A percentile compares a stretch with the other conserved stretches of the same genome.
phyloP scores from a whole-genome alignment of 2,329 filamentous ascomycete species.

The Colletotrichum sp. region DNA sequence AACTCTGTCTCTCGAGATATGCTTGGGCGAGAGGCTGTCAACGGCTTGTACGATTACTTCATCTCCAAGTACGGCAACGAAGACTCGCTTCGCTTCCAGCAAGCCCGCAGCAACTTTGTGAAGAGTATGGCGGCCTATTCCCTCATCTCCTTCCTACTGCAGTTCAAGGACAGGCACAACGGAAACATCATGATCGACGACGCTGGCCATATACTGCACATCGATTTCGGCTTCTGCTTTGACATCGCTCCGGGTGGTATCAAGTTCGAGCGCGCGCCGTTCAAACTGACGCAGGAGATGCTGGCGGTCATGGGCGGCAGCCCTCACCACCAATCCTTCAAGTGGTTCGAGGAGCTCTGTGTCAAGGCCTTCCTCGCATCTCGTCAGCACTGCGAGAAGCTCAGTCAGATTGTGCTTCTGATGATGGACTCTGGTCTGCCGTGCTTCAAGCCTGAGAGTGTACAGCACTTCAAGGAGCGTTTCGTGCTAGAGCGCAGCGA shows the following conservation, averaged over 20 bases:
- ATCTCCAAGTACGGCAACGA: constrained; percentile 96
- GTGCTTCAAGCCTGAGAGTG: constrained; percentile 96
- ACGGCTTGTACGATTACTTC: constrained; percentile 98
- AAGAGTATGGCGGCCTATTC: constrained; percentile 99
- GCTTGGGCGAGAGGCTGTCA: constrained; percentile 97
- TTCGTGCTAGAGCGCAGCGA: constrained; percentile 94
- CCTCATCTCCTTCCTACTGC: constrained; percentile 92
- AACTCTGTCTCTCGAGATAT: constrained; percentile 99
- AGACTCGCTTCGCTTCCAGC: constrained; percentile 92
- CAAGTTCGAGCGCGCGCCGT: constrained; percentile 96
- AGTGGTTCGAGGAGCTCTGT: constrained; percentile 95
- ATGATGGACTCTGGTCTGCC: constrained; percentile 97
- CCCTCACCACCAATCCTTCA: constrained; percentile 84
- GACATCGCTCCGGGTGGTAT: constrained; percentile 97
- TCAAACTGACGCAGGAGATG: constrained; percentile 98
- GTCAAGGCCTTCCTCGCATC: constrained; percentile 93
- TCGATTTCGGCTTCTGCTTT: constrained; percentile 99
- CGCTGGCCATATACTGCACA: constrained; percentile 95
- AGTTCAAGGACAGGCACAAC: constrained; percentile 99
- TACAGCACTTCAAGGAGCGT: constrained; percentile 88
- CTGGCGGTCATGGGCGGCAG: constrained; percentile 97
- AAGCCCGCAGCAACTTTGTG: constrained; percentile 95
- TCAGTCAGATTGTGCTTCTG: constrained; percentile 86
- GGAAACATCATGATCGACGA: constrained; percentile 99
- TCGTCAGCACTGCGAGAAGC: constrained; percentile 84